Base-by-base conservation (phyloP, 768 basidiomycete species). In the Harrya chromipes region DNA sequence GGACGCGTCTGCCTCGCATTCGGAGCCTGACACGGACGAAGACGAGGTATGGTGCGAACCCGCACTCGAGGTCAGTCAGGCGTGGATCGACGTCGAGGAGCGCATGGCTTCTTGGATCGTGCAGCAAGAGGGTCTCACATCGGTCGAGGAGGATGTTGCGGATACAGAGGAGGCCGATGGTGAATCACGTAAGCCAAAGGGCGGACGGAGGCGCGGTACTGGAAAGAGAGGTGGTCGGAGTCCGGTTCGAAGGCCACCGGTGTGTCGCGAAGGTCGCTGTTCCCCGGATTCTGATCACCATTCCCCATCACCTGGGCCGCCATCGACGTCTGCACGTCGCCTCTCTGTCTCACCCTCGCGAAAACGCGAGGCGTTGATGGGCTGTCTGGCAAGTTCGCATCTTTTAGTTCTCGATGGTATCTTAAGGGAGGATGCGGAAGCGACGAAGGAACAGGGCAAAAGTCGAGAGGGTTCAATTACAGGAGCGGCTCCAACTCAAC, bases 321-420 rank as follows among this genome's bases (percentile, higher is more conserved):
- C 33, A 8, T 23, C 41, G 2, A 33, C 17, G 24, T 27, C 36
- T 23, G n/a, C 37, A 2, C 44, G 33, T 3, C 26, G 40, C 31
- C 4, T 29, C 13, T 42, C 36, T 13, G 7, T 26, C 9, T n/a
- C 7, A 4, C 24, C 20, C 6, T 17, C 23, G 8, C 42, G 33
- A 9, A 40, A 40, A 24, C 58, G 55, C 1, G 69, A 71, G 40
- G 69, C 64, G 36, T 36, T 62, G 48, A 58, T 72, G 46, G 46
- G 42, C 23, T 43, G 40, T n/a, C 47, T 78, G 34, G 69, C 66
- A 20, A 44, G 44, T 1, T 43, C 55, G 0, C 68, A 68, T 39
- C 53, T 78, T 3, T 38, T 56, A 34, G 70, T 64, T 12, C 51
- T 78, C 35, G 72, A 78, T 31, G 46, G 53, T 16, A 59, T 77